phyloP scores from a whole-genome alignment of 2,329 filamentous ascomycete genomes.

The Phaeosphaeriaceae sp. region DNA sequence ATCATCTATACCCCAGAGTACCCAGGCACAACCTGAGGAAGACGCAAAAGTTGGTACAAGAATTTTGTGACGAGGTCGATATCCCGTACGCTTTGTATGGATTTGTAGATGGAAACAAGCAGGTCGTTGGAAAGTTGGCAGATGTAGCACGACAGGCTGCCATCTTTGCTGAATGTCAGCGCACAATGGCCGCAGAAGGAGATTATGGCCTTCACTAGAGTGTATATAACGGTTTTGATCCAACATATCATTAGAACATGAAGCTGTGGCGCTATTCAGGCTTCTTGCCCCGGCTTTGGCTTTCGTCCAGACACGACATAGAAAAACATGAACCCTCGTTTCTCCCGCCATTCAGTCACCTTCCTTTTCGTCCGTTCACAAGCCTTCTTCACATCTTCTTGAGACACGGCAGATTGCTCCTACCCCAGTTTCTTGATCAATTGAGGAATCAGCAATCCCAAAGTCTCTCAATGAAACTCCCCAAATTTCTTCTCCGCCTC shows the following conservation, averaged over 20 bases:
- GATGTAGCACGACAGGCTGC: constrained; percentile 68
- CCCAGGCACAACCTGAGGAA: constrained; percentile 72
- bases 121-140: constrained; percentile 61
- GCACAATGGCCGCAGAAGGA: constrained; percentile 46
- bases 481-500: constrained; percentile 3
- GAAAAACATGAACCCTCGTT: constrained; percentile 8
- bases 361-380: neutral
- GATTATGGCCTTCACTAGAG: constrained; percentile 38
- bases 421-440: neutral
- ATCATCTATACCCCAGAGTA: constrained; percentile 73
- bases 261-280: neutral
- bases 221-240: no score
- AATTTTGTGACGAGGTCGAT: constrained; percentile 69
- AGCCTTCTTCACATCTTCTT: constrained; percentile 2
- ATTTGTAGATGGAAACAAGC: constrained; percentile 69
- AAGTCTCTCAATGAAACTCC: neutral
- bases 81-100: constrained; percentile 69
- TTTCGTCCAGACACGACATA: constrained; percentile 13
- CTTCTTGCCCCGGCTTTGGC: neutral
- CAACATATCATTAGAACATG: neutral
- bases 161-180: constrained; percentile 64
- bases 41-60: constrained; percentile 65
- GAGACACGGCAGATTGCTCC: neutral
- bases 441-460: neutral
- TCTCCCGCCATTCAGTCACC: neutral